phyloP scores from a whole-genome alignment of 257 asterid genomes.

The Vinca minor region DNA sequence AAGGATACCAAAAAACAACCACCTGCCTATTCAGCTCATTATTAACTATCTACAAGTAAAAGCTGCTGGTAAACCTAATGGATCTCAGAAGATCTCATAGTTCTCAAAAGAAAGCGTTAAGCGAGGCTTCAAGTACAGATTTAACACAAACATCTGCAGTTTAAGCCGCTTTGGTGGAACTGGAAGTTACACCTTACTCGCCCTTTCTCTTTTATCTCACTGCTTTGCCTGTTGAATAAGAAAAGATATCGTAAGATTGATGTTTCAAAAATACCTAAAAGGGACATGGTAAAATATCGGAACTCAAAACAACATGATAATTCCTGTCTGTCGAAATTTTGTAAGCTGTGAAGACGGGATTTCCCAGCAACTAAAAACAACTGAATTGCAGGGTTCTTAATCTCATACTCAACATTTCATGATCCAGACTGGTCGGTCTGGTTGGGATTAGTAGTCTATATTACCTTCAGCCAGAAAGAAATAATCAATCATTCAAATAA shows the following conservation, averaged over 20 bases:
- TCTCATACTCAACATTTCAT: neutral
- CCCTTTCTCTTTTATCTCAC: constrained; percentile 26
- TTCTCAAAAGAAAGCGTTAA: constrained; percentile 6
- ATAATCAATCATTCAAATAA: neutral
- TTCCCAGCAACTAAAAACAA: neutral
- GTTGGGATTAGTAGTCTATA: neutral
- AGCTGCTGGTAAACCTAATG: constrained; percentile 20
- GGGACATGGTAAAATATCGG: neutral
- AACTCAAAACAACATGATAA: neutral
- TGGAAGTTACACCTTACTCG: constrained; percentile 23
- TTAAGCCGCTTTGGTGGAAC: constrained; percentile 16
- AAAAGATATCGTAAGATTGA: no score
- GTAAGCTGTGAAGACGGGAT: no score
- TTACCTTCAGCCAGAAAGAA: neutral
- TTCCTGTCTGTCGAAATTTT: no score
- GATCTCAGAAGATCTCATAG: constrained; percentile 12
- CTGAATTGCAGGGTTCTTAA: neutral
- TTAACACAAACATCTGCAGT: constrained; percentile 12
- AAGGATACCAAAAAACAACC: constrained; percentile 12
- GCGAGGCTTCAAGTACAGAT: constrained; percentile 14
- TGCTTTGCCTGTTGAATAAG: constrained; percentile 44
- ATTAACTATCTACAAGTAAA: constrained; percentile 44
- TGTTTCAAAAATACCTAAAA: neutral
- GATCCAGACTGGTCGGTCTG: neutral
- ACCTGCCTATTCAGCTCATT: constrained; percentile 21